Evolutionary conservation across 768 basidiomycete species (phyloP).

Genomic region (Mycena chlorophos): DNA sequence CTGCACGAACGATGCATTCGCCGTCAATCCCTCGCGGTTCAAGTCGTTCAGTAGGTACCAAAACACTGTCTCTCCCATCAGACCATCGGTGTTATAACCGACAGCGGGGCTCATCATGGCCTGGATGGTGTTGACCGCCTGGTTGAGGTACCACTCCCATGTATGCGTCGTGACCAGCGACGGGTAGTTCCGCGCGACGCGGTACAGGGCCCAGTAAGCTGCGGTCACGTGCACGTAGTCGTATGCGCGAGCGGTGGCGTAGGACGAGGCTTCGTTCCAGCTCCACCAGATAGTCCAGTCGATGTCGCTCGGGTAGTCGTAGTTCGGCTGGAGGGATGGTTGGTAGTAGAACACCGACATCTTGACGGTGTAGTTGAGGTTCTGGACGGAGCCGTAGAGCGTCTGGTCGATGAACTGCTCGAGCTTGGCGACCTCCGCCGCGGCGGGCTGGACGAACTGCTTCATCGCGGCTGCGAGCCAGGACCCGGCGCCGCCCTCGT

Average conservation of each 20-base stretch:
- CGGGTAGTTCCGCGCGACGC: slow-evolving; percentile 59
- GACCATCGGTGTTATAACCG: slow-evolving; percentile 46
- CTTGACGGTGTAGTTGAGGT: slow-evolving; percentile 52
- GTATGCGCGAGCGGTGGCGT: slow-evolving; percentile 51
- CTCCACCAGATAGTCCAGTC: slow-evolving; percentile 60
- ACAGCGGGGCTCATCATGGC: slow-evolving; percentile 48
- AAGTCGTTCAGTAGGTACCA: slow-evolving; percentile 49
- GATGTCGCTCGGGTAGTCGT: slow-evolving; percentile 48
- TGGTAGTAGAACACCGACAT: slow-evolving; percentile 57
- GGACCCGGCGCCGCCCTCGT: slow-evolving; percentile 61
- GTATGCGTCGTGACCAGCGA: slow-evolving; percentile 44
- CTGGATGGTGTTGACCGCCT: slow-evolving; percentile 49
- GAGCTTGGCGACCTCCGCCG: slow-evolving; percentile 50
- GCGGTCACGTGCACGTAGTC: slow-evolving; percentile 52
- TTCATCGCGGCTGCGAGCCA: slow-evolving; percentile 60
- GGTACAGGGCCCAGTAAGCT: slow-evolving; percentile 58
- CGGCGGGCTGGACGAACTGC: slow-evolving; percentile 54
- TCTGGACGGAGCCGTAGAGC: slow-evolving; percentile 53
- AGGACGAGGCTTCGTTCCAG: slow-evolving; percentile 51
- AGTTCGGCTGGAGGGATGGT: slow-evolving; percentile 43
- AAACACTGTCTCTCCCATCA: slow-evolving; percentile 61
- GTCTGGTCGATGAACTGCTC: slow-evolving; percentile 50
- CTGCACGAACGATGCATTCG: slow-evolving; percentile 49
- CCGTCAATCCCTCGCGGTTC: slow-evolving; percentile 49
- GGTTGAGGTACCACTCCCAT: slow-evolving; percentile 61